These are phyloP conservation scores for Hanseniaspora nectarophila DNA, from an alignment of 805 yeast genomes.

Conservation along the genomic window DNA sequence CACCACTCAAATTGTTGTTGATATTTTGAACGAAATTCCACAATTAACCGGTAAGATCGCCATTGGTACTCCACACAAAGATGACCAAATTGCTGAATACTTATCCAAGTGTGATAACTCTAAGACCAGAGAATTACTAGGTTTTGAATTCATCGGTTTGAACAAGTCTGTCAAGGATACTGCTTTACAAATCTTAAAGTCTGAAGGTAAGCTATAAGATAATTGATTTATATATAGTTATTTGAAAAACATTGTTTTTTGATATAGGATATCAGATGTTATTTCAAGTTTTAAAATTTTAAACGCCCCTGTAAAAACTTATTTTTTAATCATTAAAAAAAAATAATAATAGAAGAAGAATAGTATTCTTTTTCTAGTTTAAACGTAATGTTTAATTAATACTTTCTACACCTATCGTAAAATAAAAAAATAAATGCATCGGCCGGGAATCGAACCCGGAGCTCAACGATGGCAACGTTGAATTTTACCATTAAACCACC, in stretches of 20 bases:
- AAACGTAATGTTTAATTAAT: too few relatives aligned
- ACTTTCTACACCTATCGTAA: too few relatives aligned
- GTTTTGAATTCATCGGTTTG: slow-evolving; percentile 1
- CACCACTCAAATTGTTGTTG: slow-evolving; percentile 1
- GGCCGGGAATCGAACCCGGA: slow-evolving; percentile 9
- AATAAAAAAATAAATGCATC: not conserved
- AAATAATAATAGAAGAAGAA: too few relatives aligned
- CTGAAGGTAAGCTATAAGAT: not conserved
- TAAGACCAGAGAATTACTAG: slow-evolving; percentile 5
- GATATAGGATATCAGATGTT: not conserved
- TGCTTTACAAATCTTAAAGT: slow-evolving; percentile 13
- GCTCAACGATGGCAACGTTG: slow-evolving; percentile 8
- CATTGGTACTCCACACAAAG: slow-evolving; percentile 8
- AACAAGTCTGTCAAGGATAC: slow-evolving; percentile 12
- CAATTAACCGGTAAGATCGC: slow-evolving; percentile 9
- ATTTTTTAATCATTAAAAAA: too few relatives aligned
- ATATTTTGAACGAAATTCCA: slow-evolving; percentile 9
- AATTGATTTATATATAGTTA: too few relatives aligned
- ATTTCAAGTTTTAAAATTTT: too few relatives aligned
- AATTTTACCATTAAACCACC: slow-evolving; percentile 6
- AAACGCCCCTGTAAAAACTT: too few relatives aligned
- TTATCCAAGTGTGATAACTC: slow-evolving; percentile 1
- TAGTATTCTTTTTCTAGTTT: too few relatives aligned
- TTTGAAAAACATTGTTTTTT: too few relatives aligned
- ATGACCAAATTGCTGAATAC: not conserved